phyloP scores from a whole-genome alignment of 148 eudicot genomes.

The Rhododendron molle region DNA sequence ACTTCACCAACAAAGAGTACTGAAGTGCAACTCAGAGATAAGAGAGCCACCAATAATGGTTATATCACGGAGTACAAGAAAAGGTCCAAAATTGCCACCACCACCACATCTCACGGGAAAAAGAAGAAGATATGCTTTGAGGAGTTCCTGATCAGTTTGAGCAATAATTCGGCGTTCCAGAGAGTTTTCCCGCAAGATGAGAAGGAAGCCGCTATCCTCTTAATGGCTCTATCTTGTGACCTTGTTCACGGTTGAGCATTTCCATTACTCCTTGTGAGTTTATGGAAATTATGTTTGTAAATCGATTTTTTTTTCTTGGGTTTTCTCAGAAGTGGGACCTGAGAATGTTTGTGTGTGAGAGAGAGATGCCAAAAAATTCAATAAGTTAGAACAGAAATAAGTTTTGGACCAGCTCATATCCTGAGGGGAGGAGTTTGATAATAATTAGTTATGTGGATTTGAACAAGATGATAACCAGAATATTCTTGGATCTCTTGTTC shows the following conservation, averaged over 20 bases:
- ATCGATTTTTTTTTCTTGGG: not conserved
- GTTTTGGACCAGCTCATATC: not conserved
- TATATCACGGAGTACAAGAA: constrained; percentile 28
- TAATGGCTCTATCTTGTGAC: constrained; percentile 75
- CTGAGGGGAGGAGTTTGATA: not conserved
- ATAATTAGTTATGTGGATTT: not conserved
- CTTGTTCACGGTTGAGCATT: constrained; percentile 44
- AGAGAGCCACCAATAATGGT: constrained; percentile 10
- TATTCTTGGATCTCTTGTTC: constrained; percentile 7
- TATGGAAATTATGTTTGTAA: not conserved
- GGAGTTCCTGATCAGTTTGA: constrained; percentile 46
- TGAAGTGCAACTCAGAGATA: constrained; percentile 30
- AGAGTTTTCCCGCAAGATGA: constrained; percentile 63
- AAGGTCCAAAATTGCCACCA: constrained; percentile 21
- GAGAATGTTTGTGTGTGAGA: not conserved
- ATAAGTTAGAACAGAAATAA: not conserved
- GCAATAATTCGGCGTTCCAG: constrained; percentile 43
- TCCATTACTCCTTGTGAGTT: not conserved
- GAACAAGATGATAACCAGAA: not conserved
- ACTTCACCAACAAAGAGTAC: constrained; percentile 17
- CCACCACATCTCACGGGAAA: not conserved
- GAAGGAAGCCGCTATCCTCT: constrained; percentile 74
- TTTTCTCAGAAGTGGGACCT: not conserved
- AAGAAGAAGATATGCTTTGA: constrained; percentile 36
- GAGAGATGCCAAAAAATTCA: not conserved